Conservation (phyloP, 495 filamentous ascomycete genomes). For the Neurospora sp. region DNA sequence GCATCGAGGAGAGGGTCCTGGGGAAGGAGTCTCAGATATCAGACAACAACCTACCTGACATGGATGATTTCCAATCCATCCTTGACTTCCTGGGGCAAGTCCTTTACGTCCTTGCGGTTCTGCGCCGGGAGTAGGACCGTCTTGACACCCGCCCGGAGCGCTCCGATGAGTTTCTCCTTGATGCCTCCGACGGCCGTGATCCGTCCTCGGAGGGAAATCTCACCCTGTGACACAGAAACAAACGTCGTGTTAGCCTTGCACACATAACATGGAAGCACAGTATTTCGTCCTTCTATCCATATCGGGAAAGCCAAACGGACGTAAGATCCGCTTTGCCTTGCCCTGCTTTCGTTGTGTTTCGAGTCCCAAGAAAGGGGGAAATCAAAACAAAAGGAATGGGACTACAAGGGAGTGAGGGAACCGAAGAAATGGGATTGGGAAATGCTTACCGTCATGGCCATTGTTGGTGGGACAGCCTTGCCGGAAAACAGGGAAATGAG, state of each 20-base stretch:
- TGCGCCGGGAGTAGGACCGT: slow-evolving; percentile 79
- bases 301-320: not conserved
- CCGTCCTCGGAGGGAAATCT: slow-evolving; percentile 79
- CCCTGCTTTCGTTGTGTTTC: not conserved
- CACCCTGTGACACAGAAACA: slow-evolving; percentile 42
- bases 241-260: slow-evolving; percentile 18
- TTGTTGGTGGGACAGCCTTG: slow-evolving; percentile 77
- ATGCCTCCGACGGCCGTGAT: slow-evolving; percentile 88
- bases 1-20: slow-evolving; percentile 3
- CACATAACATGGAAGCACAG: not conserved
- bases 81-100: slow-evolving; percentile 83
- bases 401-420: not conserved
- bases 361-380: not conserved
- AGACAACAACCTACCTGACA: slow-evolving; percentile 54
- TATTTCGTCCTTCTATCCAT: not conserved
- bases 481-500: slow-evolving; percentile 86
- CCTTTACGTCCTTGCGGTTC: slow-evolving; percentile 89
- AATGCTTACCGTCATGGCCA: slow-evolving; percentile 75
- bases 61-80: slow-evolving; percentile 80
- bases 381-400: not conserved
- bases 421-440: not conserved
- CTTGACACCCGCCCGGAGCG: slow-evolving; percentile 86
- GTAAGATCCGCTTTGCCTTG: not conserved
- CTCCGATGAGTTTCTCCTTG: slow-evolving; percentile 97
- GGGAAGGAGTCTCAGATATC: not conserved